Evolutionary conservation across 192 early-diverging fungal species (phyloP), one percentile per base, ranked within the genome.

Genomic region (Umbelopsis ramanniana): DNA sequence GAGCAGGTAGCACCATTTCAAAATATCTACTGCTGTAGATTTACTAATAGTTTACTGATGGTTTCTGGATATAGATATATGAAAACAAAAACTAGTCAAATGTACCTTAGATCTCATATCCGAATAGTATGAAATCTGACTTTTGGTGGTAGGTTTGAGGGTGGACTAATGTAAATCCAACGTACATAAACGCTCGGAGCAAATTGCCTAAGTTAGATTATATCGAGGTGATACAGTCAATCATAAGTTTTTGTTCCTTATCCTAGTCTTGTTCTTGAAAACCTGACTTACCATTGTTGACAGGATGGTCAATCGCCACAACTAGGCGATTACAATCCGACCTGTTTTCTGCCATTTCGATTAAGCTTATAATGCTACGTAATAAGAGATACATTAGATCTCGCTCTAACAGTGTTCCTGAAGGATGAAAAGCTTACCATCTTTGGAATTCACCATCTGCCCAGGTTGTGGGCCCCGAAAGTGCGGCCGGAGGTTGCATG

Each of bases 141-240:
- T 75, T 83, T 60, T 88, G 89, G 47, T 84, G 81, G 76, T 88
- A 88, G 35, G 85, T 71, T 66, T 81, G 68, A 12, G 87, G 89
- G 45, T 84, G 74, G 24, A 90, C 82, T 67, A 88, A 72, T 67
- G 86, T 82, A 72, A 90, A 90, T 15, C 89, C 89, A 52, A 88
- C 78, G 78, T 90, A 88, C 86, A 90, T 73, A 60, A 88, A 90
- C 11, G 87, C 89, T 63, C 87, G 87, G 19, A 84, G 79, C 23
- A 90, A 72, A 40, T 69, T 69, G 10, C 78, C 80, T 23, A 80
- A 70, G 14, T 7, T 37, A 9, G 26, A 37, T 7, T 12, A 43
- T 43, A 43, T 11, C 1, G 40, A 43, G 40, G 40, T 43, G 40
- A 43, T 43, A 43, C 40, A 43, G 40, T 6, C 40, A 43, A 1